These are phyloP conservation scores for Diplocarpon rosae DNA, from an alignment of 2,329 filamentous ascomycete genomes.

Conservation along the genomic window DNA sequence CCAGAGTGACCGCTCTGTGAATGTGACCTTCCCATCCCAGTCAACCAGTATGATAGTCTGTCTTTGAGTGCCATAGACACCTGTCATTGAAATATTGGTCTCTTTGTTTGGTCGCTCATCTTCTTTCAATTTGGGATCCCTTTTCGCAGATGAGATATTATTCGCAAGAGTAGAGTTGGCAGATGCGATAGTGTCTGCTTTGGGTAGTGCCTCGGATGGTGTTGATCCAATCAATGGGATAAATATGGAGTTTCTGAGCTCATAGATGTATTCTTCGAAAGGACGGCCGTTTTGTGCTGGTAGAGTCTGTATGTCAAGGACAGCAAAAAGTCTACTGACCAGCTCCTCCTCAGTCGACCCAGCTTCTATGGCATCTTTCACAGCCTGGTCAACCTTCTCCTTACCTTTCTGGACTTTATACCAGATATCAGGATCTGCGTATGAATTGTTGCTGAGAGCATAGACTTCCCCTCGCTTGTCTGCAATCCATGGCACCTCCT, in stretches of 20 bases:
- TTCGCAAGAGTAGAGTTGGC: slow-evolving; percentile 18
- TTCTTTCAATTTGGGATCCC: slow-evolving; percentile 26
- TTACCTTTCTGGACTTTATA: slow-evolving; percentile 46
- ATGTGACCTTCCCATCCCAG: slow-evolving; percentile 50
- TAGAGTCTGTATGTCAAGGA: slow-evolving; percentile 48
- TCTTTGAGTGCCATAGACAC: slow-evolving; percentile 53
- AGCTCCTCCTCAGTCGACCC: slow-evolving; percentile 36
- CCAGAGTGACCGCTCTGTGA: slow-evolving; percentile 48
- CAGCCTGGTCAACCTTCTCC: slow-evolving; percentile 26
- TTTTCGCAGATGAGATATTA: slow-evolving; percentile 14
- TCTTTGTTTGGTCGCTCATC: slow-evolving; percentile 30
- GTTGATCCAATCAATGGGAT: slow-evolving; percentile 44
- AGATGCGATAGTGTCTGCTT: slow-evolving; percentile 27
- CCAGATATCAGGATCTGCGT: slow-evolving; percentile 43
- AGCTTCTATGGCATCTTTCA: slow-evolving; percentile 33
- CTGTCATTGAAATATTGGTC: slow-evolving; percentile 38
- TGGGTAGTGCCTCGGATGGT: slow-evolving; percentile 31
- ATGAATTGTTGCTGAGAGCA: slow-evolving; percentile 53
- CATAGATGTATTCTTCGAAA: slow-evolving; percentile 42
- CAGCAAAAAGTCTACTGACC: slow-evolving; percentile 38
- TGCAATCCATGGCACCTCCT: slow-evolving; percentile 47
- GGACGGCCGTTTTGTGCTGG: slow-evolving; percentile 29
- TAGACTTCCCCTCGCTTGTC: slow-evolving; percentile 40
- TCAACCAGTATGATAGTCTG: slow-evolving; percentile 53
- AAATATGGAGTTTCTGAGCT: slow-evolving; percentile 50